Evolutionary conservation across 2,329 filamentous ascomycete genomes (phyloP), one percentile per base, ranked within the genome.

Genomic region (Curvularia eragrostidis): DNA sequence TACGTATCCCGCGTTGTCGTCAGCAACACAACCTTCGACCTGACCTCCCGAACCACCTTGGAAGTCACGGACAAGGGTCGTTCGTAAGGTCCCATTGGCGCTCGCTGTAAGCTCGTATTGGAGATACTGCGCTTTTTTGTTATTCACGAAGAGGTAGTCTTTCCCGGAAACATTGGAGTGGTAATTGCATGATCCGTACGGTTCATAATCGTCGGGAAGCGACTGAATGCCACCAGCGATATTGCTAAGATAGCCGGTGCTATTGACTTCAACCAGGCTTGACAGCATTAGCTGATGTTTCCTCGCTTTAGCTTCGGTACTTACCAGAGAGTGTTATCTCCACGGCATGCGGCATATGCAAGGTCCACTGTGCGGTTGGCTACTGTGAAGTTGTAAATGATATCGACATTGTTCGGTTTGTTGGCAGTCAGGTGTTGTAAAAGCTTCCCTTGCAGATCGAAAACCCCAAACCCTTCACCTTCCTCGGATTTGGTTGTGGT

Each of bases 101-200:
- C 75, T 74, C 0, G 78, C 78, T 0, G 55, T 64, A 1, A 85
- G 70, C 56, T 84, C 81, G 57, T 82, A 85, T 63, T 85, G 83
- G 0, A 85, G 78, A 59, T 84, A 85, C n/a, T 80, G 73, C 1
- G 82, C 80, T 0, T 81, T 78, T 61, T 85, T 85, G 49, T 81
- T 79, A 62, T 85, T 85, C 58, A 84, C 82, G 50, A 85, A 85
- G 21, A 85, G 78, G 54, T 84, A 84, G 38, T 84, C 80, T 62
- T 81, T 83, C 23, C 77, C 78, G 0, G 78, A 80, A 30, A 69
- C 79, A 5, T 67, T 75, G 1, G 83, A 85, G 13, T 70, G 79
- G 68, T 84, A 85, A 24, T 78, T 78, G 60, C 71, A 85, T 6
- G 82, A 85, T 15, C 83, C 83, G 64, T 85, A 84, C 41, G 83